Evolutionary conservation across 2,329 filamentous ascomycete genomes (phyloP).

Genomic region (Falciphora oryzae): DNA sequence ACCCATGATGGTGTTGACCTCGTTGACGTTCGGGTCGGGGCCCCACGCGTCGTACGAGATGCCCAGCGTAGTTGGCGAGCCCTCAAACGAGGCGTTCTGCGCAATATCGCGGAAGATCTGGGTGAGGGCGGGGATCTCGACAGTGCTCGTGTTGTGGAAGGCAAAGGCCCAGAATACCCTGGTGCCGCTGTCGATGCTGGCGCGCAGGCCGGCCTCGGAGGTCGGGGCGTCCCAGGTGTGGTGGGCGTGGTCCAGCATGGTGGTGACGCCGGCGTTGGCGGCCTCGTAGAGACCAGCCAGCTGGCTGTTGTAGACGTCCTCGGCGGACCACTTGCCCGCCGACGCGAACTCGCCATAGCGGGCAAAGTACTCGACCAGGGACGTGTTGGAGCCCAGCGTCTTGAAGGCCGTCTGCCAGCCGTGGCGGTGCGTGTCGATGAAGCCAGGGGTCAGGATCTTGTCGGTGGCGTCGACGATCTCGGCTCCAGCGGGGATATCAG

Average conservation of each 20-base stretch:
- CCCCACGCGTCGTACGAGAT: slow-evolving; percentile 36
- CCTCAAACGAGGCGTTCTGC: slow-evolving; percentile 18
- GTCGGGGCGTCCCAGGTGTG: slow-evolving; percentile 38
- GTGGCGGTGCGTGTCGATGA: slow-evolving; percentile 52
- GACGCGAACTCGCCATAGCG: slow-evolving; percentile 32
- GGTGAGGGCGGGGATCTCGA: slow-evolving; percentile 30
- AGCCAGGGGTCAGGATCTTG: slow-evolving; percentile 49
- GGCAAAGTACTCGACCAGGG: slow-evolving; percentile 40
- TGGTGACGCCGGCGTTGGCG: slow-evolving; percentile 48
- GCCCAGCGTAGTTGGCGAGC: slow-evolving; percentile 30
- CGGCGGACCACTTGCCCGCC: slow-evolving; percentile 27
- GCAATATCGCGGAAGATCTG: slow-evolving; percentile 33
- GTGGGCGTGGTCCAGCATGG: slow-evolving; percentile 46
- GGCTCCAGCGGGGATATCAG: neutral
- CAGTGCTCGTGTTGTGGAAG: slow-evolving; percentile 31
- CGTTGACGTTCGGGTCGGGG: slow-evolving; percentile 19
- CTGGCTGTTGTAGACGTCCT: slow-evolving; percentile 42
- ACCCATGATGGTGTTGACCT: slow-evolving; percentile 26
- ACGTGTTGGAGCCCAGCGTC: slow-evolving; percentile 46
- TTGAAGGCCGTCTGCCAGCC: slow-evolving; percentile 51
- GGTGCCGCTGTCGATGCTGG: slow-evolving; percentile 40
- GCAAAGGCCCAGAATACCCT: slow-evolving; percentile 41
- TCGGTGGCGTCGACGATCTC: slow-evolving; percentile 41
- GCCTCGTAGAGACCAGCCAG: slow-evolving; percentile 42
- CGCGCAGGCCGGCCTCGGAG: slow-evolving; percentile 38